Conservation (phyloP, 768 basidiomycete genomes). For the Leucocoprinus leucothites region DNA sequence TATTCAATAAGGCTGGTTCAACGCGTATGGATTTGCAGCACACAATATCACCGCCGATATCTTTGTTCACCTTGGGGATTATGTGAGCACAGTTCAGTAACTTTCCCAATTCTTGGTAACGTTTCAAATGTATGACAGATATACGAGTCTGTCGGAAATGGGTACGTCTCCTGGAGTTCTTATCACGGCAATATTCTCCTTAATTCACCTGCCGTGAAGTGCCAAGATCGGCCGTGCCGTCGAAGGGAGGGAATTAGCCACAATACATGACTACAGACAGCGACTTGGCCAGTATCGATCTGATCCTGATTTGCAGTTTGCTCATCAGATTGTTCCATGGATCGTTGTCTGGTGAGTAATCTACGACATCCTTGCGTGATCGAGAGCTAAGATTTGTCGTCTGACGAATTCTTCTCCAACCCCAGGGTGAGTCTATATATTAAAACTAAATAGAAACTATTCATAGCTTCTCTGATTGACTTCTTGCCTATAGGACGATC, state of each 20-base stretch:
- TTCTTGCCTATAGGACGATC: constrained; percentile 50
- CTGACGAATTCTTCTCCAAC: too few relatives aligned
- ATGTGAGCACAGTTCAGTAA: constrained; percentile 39
- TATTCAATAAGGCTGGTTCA: constrained; percentile 47
- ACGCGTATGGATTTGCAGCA: constrained; percentile 56
- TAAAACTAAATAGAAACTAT: neutral
- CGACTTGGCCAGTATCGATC: constrained; percentile 51
- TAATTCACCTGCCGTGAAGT: too few relatives aligned
- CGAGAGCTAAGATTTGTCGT: too few relatives aligned
- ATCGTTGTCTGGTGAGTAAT: constrained; percentile 45
- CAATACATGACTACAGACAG: constrained; percentile 54
- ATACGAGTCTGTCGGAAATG: constrained; percentile 42
- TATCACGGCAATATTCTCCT: too few relatives aligned
- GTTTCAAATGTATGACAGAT: constrained; percentile 28
- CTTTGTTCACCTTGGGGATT: constrained; percentile 59
- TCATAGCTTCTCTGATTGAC: too few relatives aligned
- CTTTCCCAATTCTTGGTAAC: too few relatives aligned
- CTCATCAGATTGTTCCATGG: constrained; percentile 52
- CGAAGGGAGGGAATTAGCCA: constrained; percentile 52
- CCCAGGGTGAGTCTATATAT: too few relatives aligned
- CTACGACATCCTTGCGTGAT: too few relatives aligned
- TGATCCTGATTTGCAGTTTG: constrained; percentile 42
- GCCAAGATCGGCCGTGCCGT: constrained; percentile 48
- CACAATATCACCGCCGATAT: constrained; percentile 50
- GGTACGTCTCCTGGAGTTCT: too few relatives aligned